Conservation (phyloP, 2,329 filamentous ascomycete genomes). For the Colletotrichum cordylinicola region DNA sequence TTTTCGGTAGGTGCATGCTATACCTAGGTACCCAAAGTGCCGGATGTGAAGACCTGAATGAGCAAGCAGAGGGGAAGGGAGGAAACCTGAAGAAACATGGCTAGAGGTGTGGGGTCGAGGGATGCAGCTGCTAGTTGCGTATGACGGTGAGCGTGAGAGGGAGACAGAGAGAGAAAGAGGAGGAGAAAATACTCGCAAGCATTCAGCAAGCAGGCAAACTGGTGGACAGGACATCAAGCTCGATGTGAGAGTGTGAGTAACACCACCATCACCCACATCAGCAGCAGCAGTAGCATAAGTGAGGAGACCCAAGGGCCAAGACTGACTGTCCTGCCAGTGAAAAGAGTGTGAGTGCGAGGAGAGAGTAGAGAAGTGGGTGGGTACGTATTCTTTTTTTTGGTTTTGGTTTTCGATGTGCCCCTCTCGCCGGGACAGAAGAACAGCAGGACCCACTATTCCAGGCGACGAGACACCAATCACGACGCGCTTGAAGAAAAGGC, state of each 20-base stretch:
- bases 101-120: background rate
- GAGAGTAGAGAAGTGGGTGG: background rate
- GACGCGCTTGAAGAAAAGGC: background rate
- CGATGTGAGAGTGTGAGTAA: background rate
- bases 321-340: background rate
- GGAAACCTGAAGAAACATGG: background rate
- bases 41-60: background rate
- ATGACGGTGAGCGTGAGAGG: background rate
- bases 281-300: background rate
- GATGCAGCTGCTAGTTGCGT: background rate
- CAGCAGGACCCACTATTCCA: background rate
- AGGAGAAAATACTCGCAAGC: background rate
- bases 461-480: background rate
- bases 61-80: background rate
- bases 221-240: background rate
- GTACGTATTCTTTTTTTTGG: background rate
- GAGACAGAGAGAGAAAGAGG: background rate
- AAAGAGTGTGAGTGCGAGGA: background rate
- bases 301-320: background rate
- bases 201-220: background rate
- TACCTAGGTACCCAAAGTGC: background rate
- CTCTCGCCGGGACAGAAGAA: background rate
- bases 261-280: background rate
- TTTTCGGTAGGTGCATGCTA: background rate
- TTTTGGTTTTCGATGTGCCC: conserved; percentile 3